Evolutionary conservation across 2,329 filamentous ascomycete species (phyloP), one percentile per base, ranked within the genome.

Genomic region (Colletotrichum acutatum): DNA sequence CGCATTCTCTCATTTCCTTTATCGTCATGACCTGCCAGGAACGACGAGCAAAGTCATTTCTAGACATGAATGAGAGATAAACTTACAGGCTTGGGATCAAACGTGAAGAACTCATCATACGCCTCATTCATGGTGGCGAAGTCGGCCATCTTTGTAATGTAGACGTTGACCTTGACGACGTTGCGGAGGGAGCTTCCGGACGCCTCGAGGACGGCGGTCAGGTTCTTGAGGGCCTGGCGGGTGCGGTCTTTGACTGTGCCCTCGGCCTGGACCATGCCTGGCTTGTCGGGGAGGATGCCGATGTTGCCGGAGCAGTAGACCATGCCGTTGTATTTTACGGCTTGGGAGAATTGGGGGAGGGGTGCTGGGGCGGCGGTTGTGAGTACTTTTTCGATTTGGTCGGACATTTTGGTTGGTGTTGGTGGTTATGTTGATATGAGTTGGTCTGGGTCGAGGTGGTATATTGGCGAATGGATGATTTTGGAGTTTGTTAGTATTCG

Each of bases 301-400:
- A 93, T 85, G 74, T 86, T 86, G 28, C 92, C 92, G 1, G 90
- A 92, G 83, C 91, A 93, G 83, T 92, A 94, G n/a, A 94, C 89
- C 80, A 92, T 88, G 77, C 90, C 91, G 77, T 91, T 90, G 80
- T 87, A 86, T 75, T 89, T 86, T 76, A 92, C 84, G 53, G 90
- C 90, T 77, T 92, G 89, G 3, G 87, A 90, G 80, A 90, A 88
- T 76, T 90, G 86, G 0, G 87, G 88, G 53, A 89, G 80, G 86
- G 88, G 76, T 0, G 77, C 72, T 5, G 78, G 79, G 0, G 79
- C 79, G 8, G 76, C 76, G 12, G 76, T 75, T 1, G 79, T 75
- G 26, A 76, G 74, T 3, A 79, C 76, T 0, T 78, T 70, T 65
- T 73, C 68, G 22, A 49, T 24, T 16, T n/a, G 16, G 42, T 61